Conservation (phyloP, 2,329 filamentous ascomycete species). For the Fusarium humuli region DNA sequence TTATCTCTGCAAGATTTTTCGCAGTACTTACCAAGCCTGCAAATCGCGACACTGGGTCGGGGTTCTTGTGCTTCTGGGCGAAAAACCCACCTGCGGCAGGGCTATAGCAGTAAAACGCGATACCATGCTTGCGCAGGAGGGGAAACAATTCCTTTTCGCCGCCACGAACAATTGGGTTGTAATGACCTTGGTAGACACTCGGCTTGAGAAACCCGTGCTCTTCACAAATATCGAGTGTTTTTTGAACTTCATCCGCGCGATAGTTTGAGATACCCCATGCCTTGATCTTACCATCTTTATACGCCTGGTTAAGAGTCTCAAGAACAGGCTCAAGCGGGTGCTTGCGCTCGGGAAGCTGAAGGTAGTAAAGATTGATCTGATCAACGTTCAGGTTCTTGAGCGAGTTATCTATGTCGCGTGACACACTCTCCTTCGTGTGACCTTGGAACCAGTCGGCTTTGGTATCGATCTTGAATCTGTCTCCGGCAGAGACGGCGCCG, state of each 20-base stretch:
- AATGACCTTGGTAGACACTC: constrained; percentile 60
- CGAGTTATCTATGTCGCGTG: constrained; percentile 48
- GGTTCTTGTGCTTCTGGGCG: constrained; percentile 41
- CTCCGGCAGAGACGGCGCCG: constrained; percentile 44
- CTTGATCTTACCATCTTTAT: constrained; percentile 57
- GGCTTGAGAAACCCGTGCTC: constrained; percentile 56
- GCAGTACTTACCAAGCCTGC: constrained; percentile 39
- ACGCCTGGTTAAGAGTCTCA: constrained; percentile 56
- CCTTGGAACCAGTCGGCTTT: constrained; percentile 49
- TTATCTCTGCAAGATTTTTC: rapidly evolving
- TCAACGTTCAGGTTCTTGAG: constrained; percentile 46
- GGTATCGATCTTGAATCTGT: constrained; percentile 51
- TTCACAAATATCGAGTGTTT: constrained; percentile 57
- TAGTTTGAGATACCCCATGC: constrained; percentile 62
- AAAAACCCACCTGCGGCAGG: constrained; percentile 44
- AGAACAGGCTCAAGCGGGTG: constrained; percentile 57
- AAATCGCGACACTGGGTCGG: constrained; percentile 35
- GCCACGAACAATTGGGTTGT: constrained; percentile 58
- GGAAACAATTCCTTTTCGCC: constrained; percentile 58
- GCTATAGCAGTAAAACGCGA: constrained; percentile 59
- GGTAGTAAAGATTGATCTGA: constrained; percentile 39
- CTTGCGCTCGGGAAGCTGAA: constrained; percentile 51
- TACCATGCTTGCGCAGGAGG: constrained; percentile 54
- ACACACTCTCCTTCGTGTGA: constrained; percentile 47
- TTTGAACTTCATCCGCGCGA: constrained; percentile 56